Evolutionary conservation across 2,329 filamentous ascomycete genomes (phyloP).

Genomic region (Endocalyx cinctus): DNA sequence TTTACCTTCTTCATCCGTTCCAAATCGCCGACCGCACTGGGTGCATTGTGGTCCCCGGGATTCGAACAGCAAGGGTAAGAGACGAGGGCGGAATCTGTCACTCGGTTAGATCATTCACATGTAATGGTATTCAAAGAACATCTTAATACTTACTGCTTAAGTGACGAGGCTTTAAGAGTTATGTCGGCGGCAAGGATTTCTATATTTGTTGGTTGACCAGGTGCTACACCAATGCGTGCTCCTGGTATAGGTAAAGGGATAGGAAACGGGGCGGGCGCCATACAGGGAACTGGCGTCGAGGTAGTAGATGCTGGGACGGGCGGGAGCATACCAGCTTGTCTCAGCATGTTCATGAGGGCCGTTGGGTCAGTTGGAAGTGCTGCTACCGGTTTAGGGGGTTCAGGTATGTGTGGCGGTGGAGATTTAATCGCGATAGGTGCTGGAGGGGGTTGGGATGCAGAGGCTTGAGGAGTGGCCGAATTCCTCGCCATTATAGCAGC

Average conservation of each 20-base stretch:
- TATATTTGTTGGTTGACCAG: conserved; percentile 24
- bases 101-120: conserved; percentile 12
- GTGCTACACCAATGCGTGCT: conserved; percentile 19
- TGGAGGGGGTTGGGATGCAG: conserved; percentile 40
- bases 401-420: conserved; percentile 40
- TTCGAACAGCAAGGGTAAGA: conserved; percentile 73
- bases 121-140: conserved; percentile 4
- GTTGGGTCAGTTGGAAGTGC: conserved; percentile 43
- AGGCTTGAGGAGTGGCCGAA: conserved; percentile 43
- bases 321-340: conserved; percentile 62
- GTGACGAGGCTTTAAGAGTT: conserved; percentile 59
- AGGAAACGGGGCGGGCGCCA: conserved; percentile 26
- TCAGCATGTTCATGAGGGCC: conserved; percentile 62
- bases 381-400: conserved; percentile 33
- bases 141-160: conserved; percentile 63
- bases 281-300: conserved; percentile 31
- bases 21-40: conserved; percentile 86
- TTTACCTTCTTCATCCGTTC: conserved; percentile 69
- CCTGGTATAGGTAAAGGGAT: conserved; percentile 32
- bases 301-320: conserved; percentile 25
- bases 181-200: conserved; percentile 42
- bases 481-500: conserved; percentile 54
- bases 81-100: conserved; percentile 64
- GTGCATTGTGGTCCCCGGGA: conserved; percentile 81
- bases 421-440: conserved; percentile 40